Evolutionary conservation across 164 flowering plant genomes (phyloP), one percentile per base, ranked within the genome.

Genomic region (Liriodendron chinense): DNA sequence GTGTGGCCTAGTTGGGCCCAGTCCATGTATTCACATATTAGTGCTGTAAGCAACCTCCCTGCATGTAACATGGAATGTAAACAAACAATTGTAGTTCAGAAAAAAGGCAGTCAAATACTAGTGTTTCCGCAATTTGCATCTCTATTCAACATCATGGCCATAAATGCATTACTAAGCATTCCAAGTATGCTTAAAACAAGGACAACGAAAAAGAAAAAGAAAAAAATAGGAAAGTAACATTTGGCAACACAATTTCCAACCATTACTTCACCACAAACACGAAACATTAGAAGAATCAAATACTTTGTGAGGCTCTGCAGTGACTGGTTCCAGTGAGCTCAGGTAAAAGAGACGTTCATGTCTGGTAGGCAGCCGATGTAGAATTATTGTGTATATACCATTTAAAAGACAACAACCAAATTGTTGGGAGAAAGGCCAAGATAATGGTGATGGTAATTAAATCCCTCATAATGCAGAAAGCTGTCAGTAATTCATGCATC

Each of bases 1-100:
- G 97, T 96, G 85, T 96, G 99, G 68, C 85, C 86, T 62, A 96
- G 84, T 73, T 94, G 94, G 66, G 99, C 99, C 99, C 99, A 96
- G 78, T 96, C 99, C 85, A 96, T 78, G 85, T 96, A 96, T 84
- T 96, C 99, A 84, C 96, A 93, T 78, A 96, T 78, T 34, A 96
- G 80, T 66, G 99, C 93, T 75, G 96, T 92, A 75, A 96, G 84
- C 65, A 96, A 85, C 86, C 96, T 91, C 73, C 99, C 99, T 96
- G 94, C 82, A 82, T 63, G 75, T 26, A 23, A 75, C 20, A 70
- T 63, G 75, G 79, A 53, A 62, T 24, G 26, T 23, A 79, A 34
- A 70, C 68, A 68, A 25, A 50, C 70, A 56, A 34, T 47, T 9
- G 47, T 28, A 34, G 21, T 53, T 73, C 47, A 48, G 18, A 7